These are phyloP conservation scores for Colletotrichum endophyticum DNA, from an alignment of 2,329 filamentous ascomycete genomes.

Conservation along the genomic window DNA sequence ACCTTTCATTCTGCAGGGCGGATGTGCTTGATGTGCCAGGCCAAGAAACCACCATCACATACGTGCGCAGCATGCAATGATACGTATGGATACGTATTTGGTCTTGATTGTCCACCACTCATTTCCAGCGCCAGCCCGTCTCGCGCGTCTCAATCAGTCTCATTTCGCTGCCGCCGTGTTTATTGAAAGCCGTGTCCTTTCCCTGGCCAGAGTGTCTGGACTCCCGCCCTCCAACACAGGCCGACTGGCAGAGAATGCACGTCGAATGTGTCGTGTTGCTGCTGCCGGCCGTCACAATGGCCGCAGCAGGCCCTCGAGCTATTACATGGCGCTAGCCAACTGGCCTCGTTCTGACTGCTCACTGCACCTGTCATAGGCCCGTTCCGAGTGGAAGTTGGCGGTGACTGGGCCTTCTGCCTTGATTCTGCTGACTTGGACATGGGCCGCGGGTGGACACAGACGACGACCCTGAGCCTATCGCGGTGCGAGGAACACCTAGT, in stretches of 20 bases:
- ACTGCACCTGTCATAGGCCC: constrained; percentile 45
- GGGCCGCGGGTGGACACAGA: constrained; percentile 39
- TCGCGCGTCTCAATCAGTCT: background rate
- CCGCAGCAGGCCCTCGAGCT: constrained; percentile 40
- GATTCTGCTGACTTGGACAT: constrained; percentile 43
- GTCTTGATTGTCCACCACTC: background rate
- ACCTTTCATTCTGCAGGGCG: constrained; percentile 7
- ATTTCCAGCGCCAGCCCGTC: background rate
- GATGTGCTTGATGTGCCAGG: constrained; percentile 2
- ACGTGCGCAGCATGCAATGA: background rate
- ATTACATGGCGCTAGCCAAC: constrained; percentile 29
- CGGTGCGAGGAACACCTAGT: constrained; percentile 31
- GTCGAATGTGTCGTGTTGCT: background rate
- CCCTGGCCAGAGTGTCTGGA: constrained; percentile 3
- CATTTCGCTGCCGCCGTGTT: constrained; percentile 1
- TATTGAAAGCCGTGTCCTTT: background rate
- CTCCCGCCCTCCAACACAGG: background rate
- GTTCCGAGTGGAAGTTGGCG: constrained; percentile 29
- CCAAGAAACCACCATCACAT: constrained; percentile 2
- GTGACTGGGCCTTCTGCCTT: constrained; percentile 41
- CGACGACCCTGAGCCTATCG: constrained; percentile 48
- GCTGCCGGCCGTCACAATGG: constrained; percentile 24
- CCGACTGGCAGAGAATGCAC: background rate
- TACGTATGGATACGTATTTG: background rate
- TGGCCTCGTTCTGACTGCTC: constrained; percentile 45